Evolutionary conservation across 2,329 filamentous ascomycete species (phyloP).

Genomic region (Hymenoscyphus linearis): DNA sequence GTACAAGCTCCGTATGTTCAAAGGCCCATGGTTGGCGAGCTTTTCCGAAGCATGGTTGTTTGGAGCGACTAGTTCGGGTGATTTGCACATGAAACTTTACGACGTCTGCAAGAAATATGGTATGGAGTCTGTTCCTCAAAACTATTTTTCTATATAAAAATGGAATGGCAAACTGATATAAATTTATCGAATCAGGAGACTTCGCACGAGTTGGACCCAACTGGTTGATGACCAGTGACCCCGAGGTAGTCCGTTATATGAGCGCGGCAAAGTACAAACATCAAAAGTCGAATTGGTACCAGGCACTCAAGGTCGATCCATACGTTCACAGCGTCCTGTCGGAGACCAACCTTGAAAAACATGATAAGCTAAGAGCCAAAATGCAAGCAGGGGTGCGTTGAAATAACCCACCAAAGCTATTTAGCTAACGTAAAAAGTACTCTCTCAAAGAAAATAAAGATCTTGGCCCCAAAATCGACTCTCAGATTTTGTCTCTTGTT

Average conservation of each 20-base stretch:
- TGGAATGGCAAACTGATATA: not conserved
- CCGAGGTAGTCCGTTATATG: not conserved
- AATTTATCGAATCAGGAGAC: not conserved
- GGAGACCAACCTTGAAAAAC: slow-evolving; percentile 30
- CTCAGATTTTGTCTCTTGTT: slow-evolving; percentile 41
- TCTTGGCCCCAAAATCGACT: slow-evolving; percentile 45
- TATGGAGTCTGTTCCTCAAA: not conserved
- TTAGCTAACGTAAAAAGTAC: slow-evolving; percentile 38
- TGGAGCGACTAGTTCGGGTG: not conserved
- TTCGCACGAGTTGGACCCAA: slow-evolving; percentile 1
- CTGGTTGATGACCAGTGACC: not conserved
- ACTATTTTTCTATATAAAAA: not conserved
- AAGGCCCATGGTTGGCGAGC: not conserved
- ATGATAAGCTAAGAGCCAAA: slow-evolving; percentile 40
- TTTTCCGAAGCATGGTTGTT: not conserved
- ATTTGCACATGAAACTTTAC: not conserved
- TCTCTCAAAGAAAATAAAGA: slow-evolving; percentile 46
- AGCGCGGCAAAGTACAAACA: not conserved
- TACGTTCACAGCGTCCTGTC: not conserved
- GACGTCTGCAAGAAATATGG: slow-evolving; percentile 1
- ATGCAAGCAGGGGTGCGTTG: slow-evolving; percentile 42
- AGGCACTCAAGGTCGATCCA: not conserved
- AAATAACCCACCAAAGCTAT: slow-evolving; percentile 24
- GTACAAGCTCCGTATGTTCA: not conserved
- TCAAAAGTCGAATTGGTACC: not conserved